phyloP scores from a whole-genome alignment of 139 green algal species.

The Chlorella sp. region DNA sequence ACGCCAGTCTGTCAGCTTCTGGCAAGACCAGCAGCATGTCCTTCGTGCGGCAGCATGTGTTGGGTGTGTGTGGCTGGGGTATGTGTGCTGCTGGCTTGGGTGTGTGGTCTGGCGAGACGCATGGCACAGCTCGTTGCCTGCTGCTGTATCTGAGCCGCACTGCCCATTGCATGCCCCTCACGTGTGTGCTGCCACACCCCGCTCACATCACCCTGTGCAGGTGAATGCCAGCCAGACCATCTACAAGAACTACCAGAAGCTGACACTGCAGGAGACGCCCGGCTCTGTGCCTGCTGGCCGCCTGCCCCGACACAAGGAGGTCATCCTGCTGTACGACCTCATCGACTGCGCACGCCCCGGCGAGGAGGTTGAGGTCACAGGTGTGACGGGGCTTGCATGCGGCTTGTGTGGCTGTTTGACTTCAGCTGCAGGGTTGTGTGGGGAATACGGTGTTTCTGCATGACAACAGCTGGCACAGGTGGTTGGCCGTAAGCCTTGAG shows the following conservation, averaged over 20 bases:
- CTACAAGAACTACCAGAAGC: constrained; percentile 98
- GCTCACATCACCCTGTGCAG: constrained; percentile 24
- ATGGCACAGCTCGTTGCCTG: not conserved
- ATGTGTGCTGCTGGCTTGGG: too few species aligned
- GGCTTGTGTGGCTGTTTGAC: not conserved
- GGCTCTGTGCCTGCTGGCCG: constrained; percentile 85
- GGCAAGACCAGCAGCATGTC: not conserved
- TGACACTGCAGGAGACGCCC: constrained; percentile 95
- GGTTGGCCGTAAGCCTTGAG: too few species aligned
- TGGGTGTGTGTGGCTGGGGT: not conserved
- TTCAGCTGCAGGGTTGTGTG: too few species aligned
- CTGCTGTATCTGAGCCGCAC: too few species aligned
- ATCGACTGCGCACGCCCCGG: constrained; percentile 90
- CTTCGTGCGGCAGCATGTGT: not conserved
- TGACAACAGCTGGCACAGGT: too few species aligned
- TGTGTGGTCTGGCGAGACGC: too few species aligned
- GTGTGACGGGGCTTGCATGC: constrained; percentile 19
- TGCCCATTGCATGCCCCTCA: not conserved
- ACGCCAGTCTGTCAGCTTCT: too few species aligned
- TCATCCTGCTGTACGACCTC: constrained; percentile 94
- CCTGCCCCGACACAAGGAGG: constrained; percentile 94
- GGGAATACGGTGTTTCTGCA: too few species aligned
- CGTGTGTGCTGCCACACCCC: not conserved
- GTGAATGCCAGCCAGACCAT: constrained; percentile 83
- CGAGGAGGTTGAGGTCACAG: constrained; percentile 92